phyloP scores from a whole-genome alignment of 495 filamentous ascomycete species.

The Xylaria sp. region DNA sequence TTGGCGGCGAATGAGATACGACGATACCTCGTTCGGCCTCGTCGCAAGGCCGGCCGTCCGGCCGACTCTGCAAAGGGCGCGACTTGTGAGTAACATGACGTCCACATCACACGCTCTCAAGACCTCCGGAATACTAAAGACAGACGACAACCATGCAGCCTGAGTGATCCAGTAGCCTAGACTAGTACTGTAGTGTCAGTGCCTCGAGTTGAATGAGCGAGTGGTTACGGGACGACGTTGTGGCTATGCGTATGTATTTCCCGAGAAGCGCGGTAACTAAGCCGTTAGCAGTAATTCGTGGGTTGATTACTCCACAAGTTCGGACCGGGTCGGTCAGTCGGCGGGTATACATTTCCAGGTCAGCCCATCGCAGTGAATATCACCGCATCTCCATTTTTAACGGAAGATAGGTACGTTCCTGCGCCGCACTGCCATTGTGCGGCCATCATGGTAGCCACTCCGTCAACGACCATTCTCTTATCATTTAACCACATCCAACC shows the following conservation, averaged over 20 bases:
- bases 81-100: constrained; percentile 22
- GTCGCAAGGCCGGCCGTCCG: neutral
- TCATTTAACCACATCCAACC: too few species aligned
- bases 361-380: too few species aligned
- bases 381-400: neutral
- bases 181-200: neutral
- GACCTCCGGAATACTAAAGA: neutral
- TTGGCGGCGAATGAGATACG: constrained; percentile 11
- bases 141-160: neutral
- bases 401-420: too few species aligned
- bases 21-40: neutral
- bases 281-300: constrained; percentile 5
- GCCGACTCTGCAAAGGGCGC: constrained; percentile 15
- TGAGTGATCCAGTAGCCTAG: neutral
- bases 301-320: constrained; percentile 1
- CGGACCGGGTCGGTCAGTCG: neutral
- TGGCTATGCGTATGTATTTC: neutral
- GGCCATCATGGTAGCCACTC: too few species aligned
- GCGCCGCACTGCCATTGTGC: too few species aligned
- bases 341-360: constrained; percentile 10
- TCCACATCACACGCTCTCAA: neutral
- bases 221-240: neutral
- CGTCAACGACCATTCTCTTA: too few species aligned
- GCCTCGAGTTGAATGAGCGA: neutral
- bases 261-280: neutral